Conservation (phyloP, 768 basidiomycete species). For the Ramaria sp. region DNA sequence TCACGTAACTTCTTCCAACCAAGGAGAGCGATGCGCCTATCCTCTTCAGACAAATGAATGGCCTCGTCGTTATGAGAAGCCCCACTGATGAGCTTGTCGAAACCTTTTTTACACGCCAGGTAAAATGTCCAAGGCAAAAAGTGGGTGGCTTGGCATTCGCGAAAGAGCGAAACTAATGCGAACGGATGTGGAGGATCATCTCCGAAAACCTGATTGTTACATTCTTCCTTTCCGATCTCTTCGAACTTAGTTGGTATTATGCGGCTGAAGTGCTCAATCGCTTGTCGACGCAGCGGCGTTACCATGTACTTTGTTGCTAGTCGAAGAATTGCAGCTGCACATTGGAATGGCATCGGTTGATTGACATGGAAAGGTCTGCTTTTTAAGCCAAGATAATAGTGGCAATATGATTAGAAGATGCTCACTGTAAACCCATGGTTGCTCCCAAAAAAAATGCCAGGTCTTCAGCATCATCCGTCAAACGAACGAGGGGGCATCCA, state of each 20-base stretch:
- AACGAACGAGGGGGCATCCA: constrained; percentile 17
- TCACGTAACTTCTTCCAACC: neutral
- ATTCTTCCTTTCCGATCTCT: neutral
- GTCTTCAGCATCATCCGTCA: constrained; percentile 15
- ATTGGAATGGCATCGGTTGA: neutral
- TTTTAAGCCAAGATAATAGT: neutral
- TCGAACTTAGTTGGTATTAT: neutral
- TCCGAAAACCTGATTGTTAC: neutral
- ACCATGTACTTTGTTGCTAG: constrained; percentile 4
- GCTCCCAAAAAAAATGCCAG: constrained; percentile 12
- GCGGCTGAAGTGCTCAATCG: constrained; percentile 1
- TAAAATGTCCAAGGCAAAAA: constrained; percentile 3
- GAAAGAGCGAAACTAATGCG: neutral
- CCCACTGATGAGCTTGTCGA: neutral
- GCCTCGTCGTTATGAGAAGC: neutral
- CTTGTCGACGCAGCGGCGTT: neutral
- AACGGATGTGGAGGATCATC: neutral
- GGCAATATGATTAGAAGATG: constrained; percentile 7
- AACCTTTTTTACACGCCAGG: neutral
- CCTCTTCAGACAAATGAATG: neutral
- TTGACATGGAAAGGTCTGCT: neutral
- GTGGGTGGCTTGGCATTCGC: neutral
- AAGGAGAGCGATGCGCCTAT: neutral
- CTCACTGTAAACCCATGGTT: neutral
- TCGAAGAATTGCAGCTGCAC: constrained; percentile 1